These are phyloP conservation scores for Candida lessepsii DNA, from an alignment of 805 yeast species.

Conservation along the genomic window DNA sequence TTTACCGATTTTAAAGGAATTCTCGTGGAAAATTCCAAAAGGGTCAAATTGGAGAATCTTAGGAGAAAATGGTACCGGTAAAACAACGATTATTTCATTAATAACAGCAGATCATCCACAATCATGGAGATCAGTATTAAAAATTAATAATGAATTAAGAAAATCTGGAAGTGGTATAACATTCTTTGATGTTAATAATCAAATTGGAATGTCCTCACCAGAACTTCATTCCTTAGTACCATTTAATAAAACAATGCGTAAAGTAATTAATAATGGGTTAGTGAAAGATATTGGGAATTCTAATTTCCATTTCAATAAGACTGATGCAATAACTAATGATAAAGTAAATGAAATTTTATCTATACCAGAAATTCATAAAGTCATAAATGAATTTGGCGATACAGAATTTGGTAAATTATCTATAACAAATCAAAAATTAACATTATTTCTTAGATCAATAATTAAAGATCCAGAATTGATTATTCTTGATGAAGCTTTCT, in stretches of 20 bases:
- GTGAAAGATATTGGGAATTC: slow-evolving; percentile 57
- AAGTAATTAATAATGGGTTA: slow-evolving; percentile 72
- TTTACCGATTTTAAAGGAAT: slow-evolving; percentile 53
- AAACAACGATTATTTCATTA: slow-evolving; percentile 80
- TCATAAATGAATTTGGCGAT: slow-evolving; percentile 37
- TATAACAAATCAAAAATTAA: slow-evolving; percentile 75
- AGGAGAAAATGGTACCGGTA: slow-evolving; percentile 92
- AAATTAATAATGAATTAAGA: slow-evolving; percentile 64
- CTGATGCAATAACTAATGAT: slow-evolving; percentile 11
- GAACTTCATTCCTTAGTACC: slow-evolving; percentile 91
- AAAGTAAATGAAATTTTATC: slow-evolving; percentile 8
- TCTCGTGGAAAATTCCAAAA: slow-evolving; percentile 62
- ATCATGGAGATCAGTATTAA: slow-evolving; percentile 77
- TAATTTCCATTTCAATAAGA: slow-evolving; percentile 39
- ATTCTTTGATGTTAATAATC: slow-evolving; percentile 73
- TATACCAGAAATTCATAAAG: slow-evolving; percentile 19
- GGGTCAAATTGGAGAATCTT: slow-evolving; percentile 88
- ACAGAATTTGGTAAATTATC: slow-evolving; percentile 51
- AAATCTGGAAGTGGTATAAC: slow-evolving; percentile 68
- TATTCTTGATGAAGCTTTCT: slow-evolving; percentile 88
- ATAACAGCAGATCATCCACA: slow-evolving; percentile 96
- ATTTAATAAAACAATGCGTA: slow-evolving; percentile 43
- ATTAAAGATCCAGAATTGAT: slow-evolving; percentile 75
- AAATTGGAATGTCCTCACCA: slow-evolving; percentile 88
- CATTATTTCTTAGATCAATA: slow-evolving; percentile 72